phyloP scores from a whole-genome alignment of 495 filamentous ascomycete genomes.

The Talaromyces proteolyticus region DNA sequence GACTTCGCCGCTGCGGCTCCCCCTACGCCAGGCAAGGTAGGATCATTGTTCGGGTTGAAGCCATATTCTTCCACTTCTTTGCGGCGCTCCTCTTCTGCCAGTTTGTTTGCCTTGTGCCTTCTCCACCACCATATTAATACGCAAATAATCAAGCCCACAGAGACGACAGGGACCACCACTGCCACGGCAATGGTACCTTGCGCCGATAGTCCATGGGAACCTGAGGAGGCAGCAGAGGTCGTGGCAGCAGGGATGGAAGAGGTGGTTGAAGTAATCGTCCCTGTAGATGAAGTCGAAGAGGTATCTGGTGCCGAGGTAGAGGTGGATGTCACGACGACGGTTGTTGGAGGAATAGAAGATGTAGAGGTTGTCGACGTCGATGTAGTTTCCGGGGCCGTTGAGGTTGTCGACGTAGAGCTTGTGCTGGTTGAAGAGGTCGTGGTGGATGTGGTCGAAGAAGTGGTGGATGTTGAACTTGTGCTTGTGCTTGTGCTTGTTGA shows the following conservation, averaged over 20 bases:
- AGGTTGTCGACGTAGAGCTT: conserved; percentile 14
- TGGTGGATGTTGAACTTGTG: conserved; percentile 16
- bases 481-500: conserved; percentile 17
- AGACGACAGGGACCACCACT: conserved; percentile 87
- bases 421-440: conserved; percentile 19
- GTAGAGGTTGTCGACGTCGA: conserved; percentile 16
- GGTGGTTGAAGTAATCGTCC: conserved; percentile 16
- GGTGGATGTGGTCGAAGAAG: conserved; percentile 17
- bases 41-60: conserved; percentile 93
- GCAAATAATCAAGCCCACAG: conserved; percentile 75
- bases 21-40: conserved; percentile 65
- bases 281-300: conserved; percentile 6
- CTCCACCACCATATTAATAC: conserved; percentile 79
- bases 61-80: conserved; percentile 96
- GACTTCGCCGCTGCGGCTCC: conserved; percentile 22
- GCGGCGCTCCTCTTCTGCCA: conserved; percentile 76
- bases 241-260: conserved; percentile 25
- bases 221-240: conserved; percentile 20
- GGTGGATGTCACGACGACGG: conserved; percentile 23
- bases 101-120: conserved; percentile 75
- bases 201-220: conserved; percentile 44
- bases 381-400: conserved; percentile 11
- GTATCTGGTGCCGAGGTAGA: conserved; percentile 7
- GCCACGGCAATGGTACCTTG: conserved; percentile 80
- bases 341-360: conserved; percentile 12